These are phyloP conservation scores for Aspergillus floridensis DNA, from an alignment of 2,329 filamentous ascomycete species.

Conservation along the genomic window DNA sequence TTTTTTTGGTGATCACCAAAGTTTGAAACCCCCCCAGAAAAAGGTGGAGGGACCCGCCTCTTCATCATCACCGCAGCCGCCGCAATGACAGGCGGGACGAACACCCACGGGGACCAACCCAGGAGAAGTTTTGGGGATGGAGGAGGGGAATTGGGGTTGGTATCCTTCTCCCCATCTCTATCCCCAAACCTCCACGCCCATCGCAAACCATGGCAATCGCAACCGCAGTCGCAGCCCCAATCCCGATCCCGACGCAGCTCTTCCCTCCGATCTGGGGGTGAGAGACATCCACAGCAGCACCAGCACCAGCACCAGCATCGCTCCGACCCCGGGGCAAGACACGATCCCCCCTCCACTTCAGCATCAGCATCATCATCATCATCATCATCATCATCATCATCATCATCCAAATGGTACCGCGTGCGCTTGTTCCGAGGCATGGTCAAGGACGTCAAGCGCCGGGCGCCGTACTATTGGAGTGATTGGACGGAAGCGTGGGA, in stretches of 20 bases:
- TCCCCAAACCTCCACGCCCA: conserved; percentile 8
- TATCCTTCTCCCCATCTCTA: conserved; percentile 11
- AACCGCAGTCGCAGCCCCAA: conserved; percentile 1
- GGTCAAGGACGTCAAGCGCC: conserved; percentile 70
- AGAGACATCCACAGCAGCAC: background rate
- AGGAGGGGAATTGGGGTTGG: no score
- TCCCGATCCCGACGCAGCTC: background rate
- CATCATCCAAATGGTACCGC: conserved; percentile 64
- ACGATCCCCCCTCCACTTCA: no score
- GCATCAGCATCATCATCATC: conserved; percentile 2
- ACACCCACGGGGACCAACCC: background rate
- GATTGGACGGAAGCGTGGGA: conserved; percentile 89
- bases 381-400: background rate
- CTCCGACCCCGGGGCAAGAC: background rate
- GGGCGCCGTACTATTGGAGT: conserved; percentile 73
- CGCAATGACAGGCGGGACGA: background rate
- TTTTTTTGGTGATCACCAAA: background rate
- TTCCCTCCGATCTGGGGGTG: background rate
- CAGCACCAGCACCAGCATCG: background rate
- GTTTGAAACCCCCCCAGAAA: background rate
- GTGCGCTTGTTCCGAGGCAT: conserved; percentile 75
- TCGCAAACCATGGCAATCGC: conserved; percentile 2
- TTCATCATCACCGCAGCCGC: background rate
- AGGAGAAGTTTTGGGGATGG: background rate
- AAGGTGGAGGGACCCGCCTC: background rate